phyloP scores from a whole-genome alignment of 2,329 filamentous ascomycete genomes.

The Torrubiellomyces zombiae region DNA sequence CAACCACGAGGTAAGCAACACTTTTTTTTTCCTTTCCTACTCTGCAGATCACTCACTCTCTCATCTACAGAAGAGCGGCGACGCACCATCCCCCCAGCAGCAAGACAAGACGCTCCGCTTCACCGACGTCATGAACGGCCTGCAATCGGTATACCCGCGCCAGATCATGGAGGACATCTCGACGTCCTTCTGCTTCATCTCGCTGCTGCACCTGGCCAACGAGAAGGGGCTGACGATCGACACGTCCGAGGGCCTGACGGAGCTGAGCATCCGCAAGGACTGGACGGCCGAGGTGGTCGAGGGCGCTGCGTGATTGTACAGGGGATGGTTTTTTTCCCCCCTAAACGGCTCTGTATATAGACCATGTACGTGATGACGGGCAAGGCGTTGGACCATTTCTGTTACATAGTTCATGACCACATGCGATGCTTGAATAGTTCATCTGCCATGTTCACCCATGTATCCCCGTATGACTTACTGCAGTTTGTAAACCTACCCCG shows the following conservation, averaged over 20 bases:
- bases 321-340: neutral
- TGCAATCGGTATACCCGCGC: conserved; percentile 75
- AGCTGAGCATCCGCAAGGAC: conserved; percentile 45
- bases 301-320: conserved; percentile 15
- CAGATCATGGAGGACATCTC: conserved; percentile 85
- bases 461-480: too few species aligned
- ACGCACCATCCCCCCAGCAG: too few species aligned
- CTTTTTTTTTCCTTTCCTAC: conserved; percentile 1
- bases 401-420: too few species aligned
- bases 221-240: conserved; percentile 76
- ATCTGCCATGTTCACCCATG: too few species aligned
- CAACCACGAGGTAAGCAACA: conserved; percentile 27
- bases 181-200: conserved; percentile 87
- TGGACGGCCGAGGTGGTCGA: conserved; percentile 40
- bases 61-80: conserved; percentile 8
- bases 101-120: conserved; percentile 55
- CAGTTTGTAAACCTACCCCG: too few species aligned
- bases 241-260: conserved; percentile 38
- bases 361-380: neutral
- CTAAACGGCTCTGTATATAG: neutral
- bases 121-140: conserved; percentile 76
- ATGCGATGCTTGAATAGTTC: too few species aligned
- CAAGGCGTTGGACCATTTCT: too few species aligned
- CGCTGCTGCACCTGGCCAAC: conserved; percentile 76
- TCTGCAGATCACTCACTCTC: conserved; percentile 1